Percentiles rank a stretch among this genome's conserved stretches.
These are phyloP conservation scores for Immersiella caudata DNA, from an alignment of 495 filamentous ascomycete species.

Conservation along the genomic window DNA sequence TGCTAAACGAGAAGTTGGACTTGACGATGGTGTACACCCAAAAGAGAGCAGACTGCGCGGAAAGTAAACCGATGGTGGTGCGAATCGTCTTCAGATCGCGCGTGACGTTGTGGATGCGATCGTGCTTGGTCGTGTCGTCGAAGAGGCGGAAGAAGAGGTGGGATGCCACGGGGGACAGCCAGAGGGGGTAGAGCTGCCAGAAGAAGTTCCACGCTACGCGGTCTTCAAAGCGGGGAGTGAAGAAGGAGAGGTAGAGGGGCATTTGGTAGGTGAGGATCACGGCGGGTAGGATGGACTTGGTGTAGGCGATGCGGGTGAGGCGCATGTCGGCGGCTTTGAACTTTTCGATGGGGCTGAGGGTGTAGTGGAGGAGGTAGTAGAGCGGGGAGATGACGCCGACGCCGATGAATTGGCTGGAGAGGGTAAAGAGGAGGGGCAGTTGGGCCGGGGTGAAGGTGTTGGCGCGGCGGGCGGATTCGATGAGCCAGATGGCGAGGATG, in stretches of 20 bases:
- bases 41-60: neutral
- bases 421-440: neutral
- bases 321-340: conserved; percentile 18
- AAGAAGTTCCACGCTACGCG: conserved; percentile 10
- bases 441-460: conserved; percentile 1
- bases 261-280: neutral
- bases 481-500: conserved; percentile 11
- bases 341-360: conserved; percentile 4
- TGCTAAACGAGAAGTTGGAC: neutral
- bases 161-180: neutral
- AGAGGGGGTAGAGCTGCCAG: conserved; percentile 25
- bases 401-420: conserved; percentile 14
- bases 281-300: conserved; percentile 1
- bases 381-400: conserved; percentile 5
- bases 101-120: conserved; percentile 7
- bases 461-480: conserved; percentile 7
- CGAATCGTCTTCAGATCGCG: conserved; percentile 1
- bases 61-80: conserved; percentile 3
- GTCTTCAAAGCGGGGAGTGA: neutral
- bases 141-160: neutral
- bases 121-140: conserved; percentile 15
- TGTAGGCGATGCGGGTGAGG: conserved; percentile 10
- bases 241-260: conserved; percentile 9
- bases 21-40: conserved; percentile 1
- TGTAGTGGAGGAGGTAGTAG: conserved; percentile 14